Evolutionary conservation across 768 basidiomycete species (phyloP), one percentile per base, ranked within the genome.

Genomic region (Xerocomus spinulosus): DNA sequence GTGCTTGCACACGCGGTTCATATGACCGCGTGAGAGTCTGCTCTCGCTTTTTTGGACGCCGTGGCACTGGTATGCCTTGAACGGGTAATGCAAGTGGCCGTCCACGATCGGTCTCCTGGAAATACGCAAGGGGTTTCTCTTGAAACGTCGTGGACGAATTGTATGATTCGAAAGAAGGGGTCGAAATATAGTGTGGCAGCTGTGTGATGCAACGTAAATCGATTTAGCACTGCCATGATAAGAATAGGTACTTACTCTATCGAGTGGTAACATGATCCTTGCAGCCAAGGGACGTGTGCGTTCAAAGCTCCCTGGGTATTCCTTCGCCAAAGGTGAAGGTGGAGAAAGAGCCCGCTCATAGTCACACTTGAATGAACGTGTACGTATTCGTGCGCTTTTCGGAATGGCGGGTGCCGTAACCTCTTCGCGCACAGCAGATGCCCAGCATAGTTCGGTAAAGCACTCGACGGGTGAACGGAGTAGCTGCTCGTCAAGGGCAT

Each of bases 381-480:
- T 38, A 8, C 52, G 50, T 1, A 50, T 37, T 1, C 56, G 56
- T 8, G 18, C 21, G 14, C 24, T 15, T 30, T 9, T 21, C 25
- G 20, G 44, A 26, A 7, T 37, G 9, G 29, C n/a, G 17, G 53
- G 50, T n/a, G 36, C 25, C 0, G 42, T 24, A 14, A 45, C 37
- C 30, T 68, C 62, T 1, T 68, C 68, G 4, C 53, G 29, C 20
- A 75, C 62, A 23, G 71, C 70, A 18, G 55, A 46, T 2, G 59
- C 56, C 68, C 74, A 75, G 40, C 74, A 75, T 9, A 67, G 40
- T 14, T 73, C 74, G 8, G 62, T 64, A 50, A 75, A 75, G 13
- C 64, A 67, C 15, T 68, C 68, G 30, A 62, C 40, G 21, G 74
- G 74, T n/a, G 64, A 59, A 30, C 60, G 48, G 1, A 75, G 60